These are phyloP conservation scores for Talaromyces sp. DNA, from an alignment of 2,329 filamentous ascomycete genomes.

Conservation along the genomic window DNA sequence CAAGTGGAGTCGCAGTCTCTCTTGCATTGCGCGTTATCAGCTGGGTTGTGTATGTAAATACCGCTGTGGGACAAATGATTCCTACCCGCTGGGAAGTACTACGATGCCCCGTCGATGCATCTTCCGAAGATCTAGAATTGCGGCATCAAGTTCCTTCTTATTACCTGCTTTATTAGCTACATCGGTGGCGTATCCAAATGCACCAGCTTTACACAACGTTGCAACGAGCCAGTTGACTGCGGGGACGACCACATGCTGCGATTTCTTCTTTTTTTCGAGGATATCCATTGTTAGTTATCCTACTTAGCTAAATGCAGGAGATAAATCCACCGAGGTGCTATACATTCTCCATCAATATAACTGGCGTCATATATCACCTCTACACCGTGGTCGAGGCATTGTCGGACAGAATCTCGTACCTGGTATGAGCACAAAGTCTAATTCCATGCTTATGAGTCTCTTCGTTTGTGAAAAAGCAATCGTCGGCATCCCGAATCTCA, in stretches of 20 bases:
- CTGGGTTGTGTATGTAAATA: not conserved
- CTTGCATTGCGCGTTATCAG: not conserved
- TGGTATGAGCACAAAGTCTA: constrained; percentile 45
- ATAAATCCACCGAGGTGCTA: not conserved
- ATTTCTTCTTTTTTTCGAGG: constrained; percentile 40
- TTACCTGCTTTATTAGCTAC: constrained; percentile 47
- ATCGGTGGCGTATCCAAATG: constrained; percentile 43
- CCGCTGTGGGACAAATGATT: not conserved
- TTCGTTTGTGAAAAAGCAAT: constrained; percentile 47
- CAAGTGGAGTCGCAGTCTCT: constrained; percentile 48
- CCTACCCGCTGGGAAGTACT: constrained; percentile 36
- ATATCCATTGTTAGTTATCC: constrained; percentile 23
- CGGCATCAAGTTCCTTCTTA: constrained; percentile 41
- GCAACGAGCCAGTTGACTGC: constrained; percentile 45
- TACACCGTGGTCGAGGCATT: constrained; percentile 45
- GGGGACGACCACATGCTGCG: constrained; percentile 41
- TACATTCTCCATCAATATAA: constrained; percentile 41
- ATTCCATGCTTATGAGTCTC: constrained; percentile 40
- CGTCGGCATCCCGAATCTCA: constrained; percentile 29
- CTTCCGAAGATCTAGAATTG: constrained; percentile 40
- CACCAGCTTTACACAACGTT: constrained; percentile 37
- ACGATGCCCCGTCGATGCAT: constrained; percentile 47
- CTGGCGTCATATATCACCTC: constrained; percentile 50
- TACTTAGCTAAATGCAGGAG: not conserved
- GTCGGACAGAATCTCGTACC: constrained; percentile 45